Percentiles rank a stretch among this genome's conserved stretches.
phyloP scores from a whole-genome alignment of 768 basidiomycete species.

The Exsudoporus frostii region DNA sequence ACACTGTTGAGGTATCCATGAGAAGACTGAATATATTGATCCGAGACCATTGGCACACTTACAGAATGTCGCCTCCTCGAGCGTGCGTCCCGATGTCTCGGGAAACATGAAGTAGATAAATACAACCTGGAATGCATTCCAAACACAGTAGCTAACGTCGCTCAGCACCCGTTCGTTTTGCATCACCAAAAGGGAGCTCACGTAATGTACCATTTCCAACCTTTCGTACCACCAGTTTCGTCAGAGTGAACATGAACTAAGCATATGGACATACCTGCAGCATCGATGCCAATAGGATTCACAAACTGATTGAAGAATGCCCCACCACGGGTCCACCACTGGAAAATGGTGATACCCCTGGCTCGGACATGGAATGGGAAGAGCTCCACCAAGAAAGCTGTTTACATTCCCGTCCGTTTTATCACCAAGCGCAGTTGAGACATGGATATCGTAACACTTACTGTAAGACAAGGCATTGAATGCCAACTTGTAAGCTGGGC shows the following conservation, averaged over 20 bases:
- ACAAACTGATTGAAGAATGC: slow-evolving; percentile 13
- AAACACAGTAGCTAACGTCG: slow-evolving; percentile 4
- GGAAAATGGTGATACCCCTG: slow-evolving; percentile 59
- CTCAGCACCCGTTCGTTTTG: neutral
- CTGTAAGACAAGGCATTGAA: slow-evolving; percentile 9
- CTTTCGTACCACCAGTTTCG: neutral
- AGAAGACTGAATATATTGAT: neutral
- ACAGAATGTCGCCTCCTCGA: slow-evolving; percentile 13
- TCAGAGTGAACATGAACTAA: neutral
- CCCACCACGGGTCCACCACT: slow-evolving; percentile 48
- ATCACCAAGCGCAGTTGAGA: neutral
- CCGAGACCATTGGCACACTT: neutral
- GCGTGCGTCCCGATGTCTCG: slow-evolving; percentile 13
- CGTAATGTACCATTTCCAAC: slow-evolving; percentile 13
- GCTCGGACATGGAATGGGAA: slow-evolving; percentile 65
- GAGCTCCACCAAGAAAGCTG: slow-evolving; percentile 62
- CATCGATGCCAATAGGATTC: slow-evolving; percentile 16
- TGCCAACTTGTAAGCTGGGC: slow-evolving; percentile 12
- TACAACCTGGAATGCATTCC: slow-evolving; percentile 10
- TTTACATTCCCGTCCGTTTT: neutral
- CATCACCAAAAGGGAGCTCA: neutral
- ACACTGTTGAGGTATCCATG: neutral
- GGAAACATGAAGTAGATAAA: slow-evolving; percentile 17
- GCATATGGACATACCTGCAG: slow-evolving; percentile 1
- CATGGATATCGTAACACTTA: neutral